Evolutionary conservation across 2,329 filamentous ascomycete species (phyloP).

Genomic region (Neofusicoccum ribis): DNA sequence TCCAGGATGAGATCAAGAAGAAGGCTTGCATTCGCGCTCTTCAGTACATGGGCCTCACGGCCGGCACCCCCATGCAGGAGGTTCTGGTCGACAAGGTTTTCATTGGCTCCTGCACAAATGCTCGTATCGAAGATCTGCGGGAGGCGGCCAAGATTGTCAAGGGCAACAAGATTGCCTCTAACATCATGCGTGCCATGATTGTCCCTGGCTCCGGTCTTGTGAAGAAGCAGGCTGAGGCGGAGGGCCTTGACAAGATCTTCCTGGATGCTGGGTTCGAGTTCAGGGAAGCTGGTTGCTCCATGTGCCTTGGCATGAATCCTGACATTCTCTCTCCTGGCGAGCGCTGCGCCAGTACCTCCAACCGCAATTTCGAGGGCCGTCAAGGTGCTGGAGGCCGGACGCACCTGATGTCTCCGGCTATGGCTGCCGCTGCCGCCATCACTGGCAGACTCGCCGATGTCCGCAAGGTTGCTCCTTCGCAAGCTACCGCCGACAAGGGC

Average conservation of each 20-base stretch:
- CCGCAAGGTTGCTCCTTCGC: constrained; percentile 66
- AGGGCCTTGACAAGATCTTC: constrained; percentile 94
- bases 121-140: constrained; percentile 91
- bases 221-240: constrained; percentile 85
- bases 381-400: constrained; percentile 91
- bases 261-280: constrained; percentile 91
- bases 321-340: constrained; percentile 92
- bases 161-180: constrained; percentile 81
- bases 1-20: constrained; percentile 78
- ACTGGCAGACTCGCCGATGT: constrained; percentile 91
- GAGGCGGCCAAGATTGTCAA: constrained; percentile 83
- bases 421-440: constrained; percentile 90
- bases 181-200: constrained; percentile 92
- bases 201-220: constrained; percentile 94
- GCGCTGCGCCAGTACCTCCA: constrained; percentile 91
- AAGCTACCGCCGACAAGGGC: constrained; percentile 44
- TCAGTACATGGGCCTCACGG: constrained; percentile 91
- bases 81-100: constrained; percentile 93
- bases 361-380: constrained; percentile 95
- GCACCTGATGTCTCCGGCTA: constrained; percentile 94
- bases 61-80: constrained; percentile 90
- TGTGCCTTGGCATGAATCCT: constrained; percentile 99
- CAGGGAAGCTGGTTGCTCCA: constrained; percentile 97
- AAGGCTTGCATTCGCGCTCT: constrained; percentile 76
- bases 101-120: constrained; percentile 97